Base-by-base conservation (phyloP, 2,329 filamentous ascomycete species). In the Clonostachys byssicola region DNA sequence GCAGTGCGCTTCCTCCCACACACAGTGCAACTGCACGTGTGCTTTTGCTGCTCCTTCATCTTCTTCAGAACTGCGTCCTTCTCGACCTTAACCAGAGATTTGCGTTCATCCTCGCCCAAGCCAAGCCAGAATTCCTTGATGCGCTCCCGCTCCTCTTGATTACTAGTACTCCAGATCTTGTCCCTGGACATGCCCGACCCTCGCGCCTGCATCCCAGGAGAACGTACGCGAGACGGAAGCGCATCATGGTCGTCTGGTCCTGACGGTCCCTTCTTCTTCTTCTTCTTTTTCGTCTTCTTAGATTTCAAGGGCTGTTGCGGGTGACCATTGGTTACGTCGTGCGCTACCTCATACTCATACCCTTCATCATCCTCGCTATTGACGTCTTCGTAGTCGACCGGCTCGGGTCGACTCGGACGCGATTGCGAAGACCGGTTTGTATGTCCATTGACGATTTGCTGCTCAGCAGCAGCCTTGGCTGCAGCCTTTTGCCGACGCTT, bases 21-120 rank as follows among this genome's bases (percentile, higher is more conserved):
- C 39, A 99, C 92, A 5, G 91, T 95, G 68, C 94, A 99, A 65
- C 92, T 96, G 74, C 94, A 99, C 3, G 92, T 97, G 66, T 97
- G 92, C 69, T 97, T 97, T 67, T 99, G 94, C 68, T 99, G 94
- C 68, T 99, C 94, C 76, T 99, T 99, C 94, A 99, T 99, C 75
- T 99, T 99, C 62, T 89, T 91, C 48, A 99, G 73, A 1, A 99
- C 94, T 8, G 94, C 92, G 68, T 99, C 92, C 71, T 99, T 99
- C 70, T 99, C 94, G 33, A 99, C 92, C 69, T 96, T 96, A 61
- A 99, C 91, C 42, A 99, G 75, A 14, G 89, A 94, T 64, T 95
- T 94, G 57, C 94, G 88, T 65, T 97, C 92, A 36, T 95, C 89
- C 66, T 99, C 94, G 55, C 89, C 90, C 40, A 99, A 71, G 14